Evolutionary conservation across 306 rosid genomes (phyloP), one percentile per base, ranked within the genome.

Genomic region (Prunus mume): DNA sequence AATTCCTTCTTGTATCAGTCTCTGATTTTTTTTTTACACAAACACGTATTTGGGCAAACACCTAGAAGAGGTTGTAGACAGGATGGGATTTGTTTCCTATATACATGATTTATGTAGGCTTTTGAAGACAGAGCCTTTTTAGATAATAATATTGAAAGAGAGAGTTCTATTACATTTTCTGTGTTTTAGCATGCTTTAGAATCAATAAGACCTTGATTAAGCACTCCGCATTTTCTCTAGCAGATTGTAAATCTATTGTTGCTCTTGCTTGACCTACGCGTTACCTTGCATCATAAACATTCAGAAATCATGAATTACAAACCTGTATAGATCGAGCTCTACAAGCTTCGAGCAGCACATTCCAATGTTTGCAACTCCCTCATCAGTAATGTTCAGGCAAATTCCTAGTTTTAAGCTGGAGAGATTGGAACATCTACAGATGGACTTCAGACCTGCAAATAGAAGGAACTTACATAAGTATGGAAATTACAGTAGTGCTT

Each of bases 321-420:
- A 92, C 98, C 98, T 88, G 87, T 95, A 95, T 15, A 95, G 79
- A 83, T 95, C 99, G n/a, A 95, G 86, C 86, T 91, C 99, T 76
- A 8, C 80, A 50, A 95, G 89, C 76, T 85, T 88, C 54, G 93
- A 64, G 83, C 99, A 95, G 76, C 64, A 1, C 85, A 64, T 89
- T 79, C 97, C 99, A 69, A 95, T 77, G 69, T 55, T 83, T 71
- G 81, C 60, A 52, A 95, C 83, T 80, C 99, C 99, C 52, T 81
- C 72, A 60, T 92, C 97, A 58, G 87, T 89, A 84, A 95, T 90
- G 89, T 90, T 88, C 58, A 91, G 83, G 90, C 99, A 95, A 83
- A 95, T 82, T 81, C 99, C 99, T 12, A 92, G 77, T 77, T 95
- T 95, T 69, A 95, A 76, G 87, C 84, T 78, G 75, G 89, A 66